Percentiles rank a stretch among this genome's conserved stretches.
Conservation (phyloP, 1,284 basidiomycete genomes). For the Trametes polyzona region DNA sequence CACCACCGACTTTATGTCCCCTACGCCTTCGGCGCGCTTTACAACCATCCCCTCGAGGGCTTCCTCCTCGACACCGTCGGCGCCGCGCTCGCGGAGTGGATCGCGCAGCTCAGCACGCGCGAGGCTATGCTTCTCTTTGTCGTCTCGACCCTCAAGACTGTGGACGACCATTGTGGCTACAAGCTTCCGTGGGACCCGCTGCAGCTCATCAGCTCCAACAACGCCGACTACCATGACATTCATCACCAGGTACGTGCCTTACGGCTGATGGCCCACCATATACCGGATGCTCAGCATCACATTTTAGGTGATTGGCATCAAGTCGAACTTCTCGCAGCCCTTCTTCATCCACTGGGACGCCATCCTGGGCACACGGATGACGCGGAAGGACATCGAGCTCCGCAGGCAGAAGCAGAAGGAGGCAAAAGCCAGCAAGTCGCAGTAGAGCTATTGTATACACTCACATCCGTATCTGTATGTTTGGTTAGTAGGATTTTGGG, state of each 20-base stretch:
- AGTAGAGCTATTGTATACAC: constrained; percentile 17
- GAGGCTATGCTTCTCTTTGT: constrained; percentile 88
- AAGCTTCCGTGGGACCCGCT: constrained; percentile 87
- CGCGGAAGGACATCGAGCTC: constrained; percentile 63
- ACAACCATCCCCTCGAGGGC: constrained; percentile 97
- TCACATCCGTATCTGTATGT: neutral
- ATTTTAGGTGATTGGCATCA: constrained; percentile 93
- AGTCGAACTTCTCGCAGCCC: constrained; percentile 95
- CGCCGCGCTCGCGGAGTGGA: constrained; percentile 75
- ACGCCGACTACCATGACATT: constrained; percentile 98
- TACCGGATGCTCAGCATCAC: too few species aligned
- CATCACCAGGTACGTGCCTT: constrained; percentile 83
- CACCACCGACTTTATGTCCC: constrained; percentile 98
- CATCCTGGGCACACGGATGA: constrained; percentile 83
- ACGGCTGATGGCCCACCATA: too few species aligned
- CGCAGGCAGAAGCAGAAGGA: constrained; percentile 39
- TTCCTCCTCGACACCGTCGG: constrained; percentile 86
- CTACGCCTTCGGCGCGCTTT: constrained; percentile 96
- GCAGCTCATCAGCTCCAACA: constrained; percentile 89
- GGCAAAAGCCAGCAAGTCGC: constrained; percentile 11
- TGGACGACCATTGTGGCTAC: constrained; percentile 98
- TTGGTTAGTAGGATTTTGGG: constrained; percentile 2
- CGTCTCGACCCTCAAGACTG: constrained; percentile 90
- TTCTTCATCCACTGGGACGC: constrained; percentile 91
- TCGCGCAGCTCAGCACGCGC: constrained; percentile 77